Evolutionary conservation across 208 protist genomes (phyloP).

Genomic region (Acanthamoeba castellanii): DNA sequence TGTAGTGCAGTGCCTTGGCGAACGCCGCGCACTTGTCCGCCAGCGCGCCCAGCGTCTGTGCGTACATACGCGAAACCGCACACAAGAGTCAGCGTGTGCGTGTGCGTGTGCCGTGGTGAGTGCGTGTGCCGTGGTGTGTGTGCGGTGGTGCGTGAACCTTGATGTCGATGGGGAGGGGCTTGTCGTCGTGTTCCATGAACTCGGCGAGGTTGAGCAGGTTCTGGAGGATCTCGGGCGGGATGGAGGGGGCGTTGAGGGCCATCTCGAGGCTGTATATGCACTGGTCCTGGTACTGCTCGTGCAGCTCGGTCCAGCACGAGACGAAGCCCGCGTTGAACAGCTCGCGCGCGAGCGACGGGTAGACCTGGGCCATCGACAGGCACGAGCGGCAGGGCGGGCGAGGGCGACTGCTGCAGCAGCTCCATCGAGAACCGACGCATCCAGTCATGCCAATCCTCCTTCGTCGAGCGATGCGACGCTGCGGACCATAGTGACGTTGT

Average conservation of each 20-base stretch:
- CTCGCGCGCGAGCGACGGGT: conserved; percentile 91
- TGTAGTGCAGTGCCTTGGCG: conserved; percentile 91
- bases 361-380: conserved; percentile 89
- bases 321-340: conserved; percentile 95
- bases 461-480: conserved; percentile 11
- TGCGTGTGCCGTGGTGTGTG: no score
- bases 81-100: no score
- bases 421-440: conserved; percentile 93
- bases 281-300: conserved; percentile 81
- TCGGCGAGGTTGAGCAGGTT: conserved; percentile 90
- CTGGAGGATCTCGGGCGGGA: conserved; percentile 89
- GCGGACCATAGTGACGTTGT: neutral
- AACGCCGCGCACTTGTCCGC: conserved; percentile 88
- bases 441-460: conserved; percentile 89
- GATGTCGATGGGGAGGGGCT: conserved; percentile 87
- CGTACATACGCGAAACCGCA: no score
- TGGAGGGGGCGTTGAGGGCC: conserved; percentile 76
- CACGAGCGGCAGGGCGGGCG: conserved; percentile 93
- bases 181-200: conserved; percentile 91
- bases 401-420: conserved; percentile 93
- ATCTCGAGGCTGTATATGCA: conserved; percentile 74
- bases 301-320: conserved; percentile 94
- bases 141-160: no score
- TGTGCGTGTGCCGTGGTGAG: no score
- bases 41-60: conserved; percentile 80